Base-by-base conservation (phyloP, 2,329 filamentous ascomycete genomes). In the Monilinia vaccinii-corymbosi region DNA sequence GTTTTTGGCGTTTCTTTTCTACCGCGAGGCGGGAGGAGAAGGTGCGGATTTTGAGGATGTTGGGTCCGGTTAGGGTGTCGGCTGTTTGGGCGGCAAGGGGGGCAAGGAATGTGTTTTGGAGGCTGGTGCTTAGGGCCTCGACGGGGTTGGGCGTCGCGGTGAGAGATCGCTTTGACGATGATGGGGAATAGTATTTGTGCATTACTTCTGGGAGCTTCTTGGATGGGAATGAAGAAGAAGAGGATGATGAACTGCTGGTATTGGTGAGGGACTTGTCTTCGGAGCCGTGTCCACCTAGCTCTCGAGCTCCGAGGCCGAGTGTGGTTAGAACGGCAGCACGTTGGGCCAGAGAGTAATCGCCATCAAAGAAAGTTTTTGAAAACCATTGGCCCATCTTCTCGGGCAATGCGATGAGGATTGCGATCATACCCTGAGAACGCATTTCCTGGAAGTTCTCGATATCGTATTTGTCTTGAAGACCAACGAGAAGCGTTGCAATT, bases 331-430 rank as follows among this genome's bases (percentile, higher is more conserved):
- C 80, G 0, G 88, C 84, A 9, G 88, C 89, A 44, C 94, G 82
- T 71, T 97, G 93, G 0, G 86, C 83, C 42, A 97, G 77, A 0
- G 92, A 96, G 73, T 94, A 92, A 71, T 99, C 94, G 18, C 92
- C 92, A 46, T 91, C 87, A 71, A 97, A 97, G 71, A 94, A 95
- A 0, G 88, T 87, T 60, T 86, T 84, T 3, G 88, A 85, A 61
- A 95, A 89, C 87, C 90, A 95, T 16, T 84, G 88, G 0, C 85
- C 92, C 82, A 97, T 90, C 56, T 82, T 79, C 52, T 82, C 76
- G 0, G 94, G 90, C 64, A 89, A 83, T 0, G 89, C 86, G 2
- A 94, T 79, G 0, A 96, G 77, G 9, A 96, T 75, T 0, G 92
- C 88, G 48, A 97, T 85, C 77, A 99, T 86, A 16, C 86, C 85